phyloP scores from a whole-genome alignment of 1,139 yeast species.

The Sugiyamaella neomexicana region DNA sequence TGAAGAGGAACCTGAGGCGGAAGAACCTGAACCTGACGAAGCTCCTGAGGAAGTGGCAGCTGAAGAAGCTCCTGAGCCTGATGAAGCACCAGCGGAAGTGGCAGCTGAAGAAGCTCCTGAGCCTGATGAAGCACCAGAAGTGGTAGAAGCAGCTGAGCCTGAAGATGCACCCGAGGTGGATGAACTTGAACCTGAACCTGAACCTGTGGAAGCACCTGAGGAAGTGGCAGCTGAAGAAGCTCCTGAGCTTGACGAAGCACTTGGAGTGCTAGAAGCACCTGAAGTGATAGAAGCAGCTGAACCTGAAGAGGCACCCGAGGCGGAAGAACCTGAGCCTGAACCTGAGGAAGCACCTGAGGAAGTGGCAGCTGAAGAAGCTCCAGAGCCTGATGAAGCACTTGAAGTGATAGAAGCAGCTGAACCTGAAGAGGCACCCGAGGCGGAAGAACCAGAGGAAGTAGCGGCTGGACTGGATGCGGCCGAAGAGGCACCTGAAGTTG shows the following conservation, averaged over 20 bases:
- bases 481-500: background rate
- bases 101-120: constrained; percentile 2
- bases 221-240: background rate
- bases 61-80: too few relatives aligned
- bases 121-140: background rate
- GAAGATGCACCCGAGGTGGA: background rate
- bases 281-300: background rate
- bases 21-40: too few relatives aligned
- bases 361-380: background rate
- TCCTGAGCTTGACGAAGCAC: background rate
- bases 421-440: constrained; percentile 1
- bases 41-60: too few relatives aligned
- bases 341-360: background rate
- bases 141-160: background rate
- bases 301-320: background rate
- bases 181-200: too few relatives aligned
- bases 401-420: constrained; percentile 3
- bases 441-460: background rate
- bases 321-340: background rate
- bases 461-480: background rate
- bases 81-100: background rate
- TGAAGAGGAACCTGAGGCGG: too few relatives aligned
- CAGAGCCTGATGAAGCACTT: background rate
- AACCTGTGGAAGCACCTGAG: background rate
- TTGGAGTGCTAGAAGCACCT: too few relatives aligned